These are phyloP conservation scores for Corymbia calophylla DNA, from an alignment of 441 rosid genomes.

Conservation along the genomic window DNA sequence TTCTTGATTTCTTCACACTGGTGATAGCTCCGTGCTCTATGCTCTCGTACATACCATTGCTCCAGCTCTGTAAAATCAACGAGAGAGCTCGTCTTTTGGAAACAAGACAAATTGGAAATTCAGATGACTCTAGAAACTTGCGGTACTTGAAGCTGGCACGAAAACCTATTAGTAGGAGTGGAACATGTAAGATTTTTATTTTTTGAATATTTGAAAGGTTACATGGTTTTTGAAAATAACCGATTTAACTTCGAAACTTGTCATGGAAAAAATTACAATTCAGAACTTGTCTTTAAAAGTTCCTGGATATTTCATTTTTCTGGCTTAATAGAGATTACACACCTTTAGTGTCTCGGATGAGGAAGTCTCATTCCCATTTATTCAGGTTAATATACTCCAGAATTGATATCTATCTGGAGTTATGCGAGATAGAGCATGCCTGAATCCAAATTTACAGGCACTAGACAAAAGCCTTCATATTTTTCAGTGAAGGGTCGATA, in stretches of 20 bases:
- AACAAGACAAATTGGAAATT: background rate
- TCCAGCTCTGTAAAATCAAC: background rate
- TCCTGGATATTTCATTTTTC: background rate
- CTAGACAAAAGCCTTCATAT: background rate
- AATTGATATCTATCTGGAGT: background rate
- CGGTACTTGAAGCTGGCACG: background rate
- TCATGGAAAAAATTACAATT: background rate
- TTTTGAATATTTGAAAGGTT: background rate
- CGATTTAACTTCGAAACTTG: background rate
- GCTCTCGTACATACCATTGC: conserved; percentile 11
- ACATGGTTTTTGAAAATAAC: background rate
- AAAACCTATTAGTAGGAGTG: background rate
- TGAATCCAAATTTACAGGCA: background rate
- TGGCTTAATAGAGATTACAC: background rate
- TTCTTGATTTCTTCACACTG: conserved; percentile 2
- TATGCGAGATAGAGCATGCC: background rate
- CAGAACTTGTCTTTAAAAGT: background rate
- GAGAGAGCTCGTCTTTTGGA: background rate
- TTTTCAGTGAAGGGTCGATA: background rate
- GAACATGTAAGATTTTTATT: background rate
- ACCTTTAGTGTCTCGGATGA: background rate
- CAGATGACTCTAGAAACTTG: background rate
- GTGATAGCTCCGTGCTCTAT: conserved; percentile 13
- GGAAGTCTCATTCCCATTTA: background rate
- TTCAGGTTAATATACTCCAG: background rate